Conservation (phyloP, 805 yeast species). For the Zygoascus bituminiphila region DNA sequence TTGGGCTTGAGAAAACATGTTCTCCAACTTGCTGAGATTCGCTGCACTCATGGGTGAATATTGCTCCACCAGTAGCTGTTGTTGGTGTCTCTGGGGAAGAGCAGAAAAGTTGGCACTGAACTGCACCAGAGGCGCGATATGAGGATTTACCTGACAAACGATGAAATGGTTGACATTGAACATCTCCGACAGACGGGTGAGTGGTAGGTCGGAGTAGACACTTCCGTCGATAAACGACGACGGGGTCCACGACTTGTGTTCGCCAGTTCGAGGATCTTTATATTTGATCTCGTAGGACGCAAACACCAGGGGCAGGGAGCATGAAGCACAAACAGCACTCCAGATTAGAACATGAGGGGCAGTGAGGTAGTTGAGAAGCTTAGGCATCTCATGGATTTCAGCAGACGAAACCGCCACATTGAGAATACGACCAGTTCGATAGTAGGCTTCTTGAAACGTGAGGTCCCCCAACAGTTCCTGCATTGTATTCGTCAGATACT, state of each 20-base stretch:
- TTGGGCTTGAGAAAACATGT: slow-evolving; percentile 31
- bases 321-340: slow-evolving; percentile 89
- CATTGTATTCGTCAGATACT: slow-evolving; percentile 65
- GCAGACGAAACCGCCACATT: slow-evolving; percentile 93
- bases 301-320: slow-evolving; percentile 89
- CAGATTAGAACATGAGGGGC: slow-evolving; percentile 88
- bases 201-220: slow-evolving; percentile 89
- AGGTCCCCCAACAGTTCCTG: slow-evolving; percentile 73
- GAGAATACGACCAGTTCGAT: slow-evolving; percentile 85
- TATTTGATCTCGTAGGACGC: slow-evolving; percentile 81
- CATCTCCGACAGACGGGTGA: slow-evolving; percentile 86
- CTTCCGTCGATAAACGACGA: slow-evolving; percentile 90
- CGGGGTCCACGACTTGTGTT: slow-evolving; percentile 73
- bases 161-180: slow-evolving; percentile 95
- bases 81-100: background rate
- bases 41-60: slow-evolving; percentile 13
- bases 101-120: slow-evolving; percentile 14
- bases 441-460: slow-evolving; percentile 90
- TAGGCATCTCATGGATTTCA: slow-evolving; percentile 82
- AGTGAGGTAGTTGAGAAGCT: slow-evolving; percentile 80
- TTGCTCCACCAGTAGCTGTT: slow-evolving; percentile 12
- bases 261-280: slow-evolving; percentile 66
- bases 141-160: slow-evolving; percentile 97
- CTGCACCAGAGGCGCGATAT: slow-evolving; percentile 74
- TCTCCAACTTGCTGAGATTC: slow-evolving; percentile 6